A percentile compares a stretch with the other conserved stretches of the same genome.
phyloP scores from a whole-genome alignment of 345 rosid species.

The Odontarrhena argentea region DNA sequence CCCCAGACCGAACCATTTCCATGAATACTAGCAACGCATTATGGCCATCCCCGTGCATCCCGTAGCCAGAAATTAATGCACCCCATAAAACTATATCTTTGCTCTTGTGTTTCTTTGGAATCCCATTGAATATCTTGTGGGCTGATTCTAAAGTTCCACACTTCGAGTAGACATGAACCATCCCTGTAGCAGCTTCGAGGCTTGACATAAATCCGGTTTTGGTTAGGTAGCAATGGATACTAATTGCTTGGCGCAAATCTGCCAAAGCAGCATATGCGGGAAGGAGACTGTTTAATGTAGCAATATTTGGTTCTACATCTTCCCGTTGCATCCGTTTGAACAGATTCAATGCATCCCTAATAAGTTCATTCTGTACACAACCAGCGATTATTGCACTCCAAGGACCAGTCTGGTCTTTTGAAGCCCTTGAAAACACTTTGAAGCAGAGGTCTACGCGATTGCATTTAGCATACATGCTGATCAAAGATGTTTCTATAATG shows the following conservation, averaged over 20 bases:
- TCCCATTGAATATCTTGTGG: constrained; percentile 50
- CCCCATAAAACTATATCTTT: constrained; percentile 65
- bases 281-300: constrained; percentile 66
- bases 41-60: constrained; percentile 63
- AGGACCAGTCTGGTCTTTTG: constrained; percentile 54
- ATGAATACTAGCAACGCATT: constrained; percentile 56
- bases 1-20: constrained; percentile 62
- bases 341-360: constrained; percentile 48
- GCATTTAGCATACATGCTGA: constrained; percentile 88
- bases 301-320: constrained; percentile 52
- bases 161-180: constrained; percentile 62
- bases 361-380: constrained; percentile 51
- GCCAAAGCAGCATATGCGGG: constrained; percentile 61
- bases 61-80: constrained; percentile 60
- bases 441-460: constrained; percentile 54
- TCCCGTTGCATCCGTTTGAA: constrained; percentile 56
- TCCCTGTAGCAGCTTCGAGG: constrained; percentile 54
- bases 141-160: constrained; percentile 63
- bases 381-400: constrained; percentile 82
- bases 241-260: constrained; percentile 53
- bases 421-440: constrained; percentile 53
- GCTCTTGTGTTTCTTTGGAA: constrained; percentile 40
- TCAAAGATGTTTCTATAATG: constrained; percentile 70
- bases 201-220: constrained; percentile 57
- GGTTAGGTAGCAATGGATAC: constrained; percentile 54